Evolutionary conservation across 2,329 filamentous ascomycete species (phyloP).

Genomic region (Penicillium polonicum): DNA sequence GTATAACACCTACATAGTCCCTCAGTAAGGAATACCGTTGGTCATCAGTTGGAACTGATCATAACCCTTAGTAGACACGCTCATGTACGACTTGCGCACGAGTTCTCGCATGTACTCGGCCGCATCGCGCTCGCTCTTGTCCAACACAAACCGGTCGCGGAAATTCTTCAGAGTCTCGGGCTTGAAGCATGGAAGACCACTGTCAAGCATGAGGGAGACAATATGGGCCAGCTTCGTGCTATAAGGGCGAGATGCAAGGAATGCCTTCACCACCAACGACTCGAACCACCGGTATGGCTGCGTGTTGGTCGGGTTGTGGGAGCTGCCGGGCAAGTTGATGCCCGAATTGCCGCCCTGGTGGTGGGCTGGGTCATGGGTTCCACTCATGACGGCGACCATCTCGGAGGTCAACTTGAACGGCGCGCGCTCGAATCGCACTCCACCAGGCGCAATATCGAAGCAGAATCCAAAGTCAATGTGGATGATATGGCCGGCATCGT

Average conservation of each 20-base stretch:
- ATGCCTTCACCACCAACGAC: constrained; percentile 92
- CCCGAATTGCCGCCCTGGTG: constrained; percentile 28
- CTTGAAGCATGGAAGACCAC: constrained; percentile 95
- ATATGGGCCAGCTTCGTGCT: constrained; percentile 86
- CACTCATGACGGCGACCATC: constrained; percentile 99
- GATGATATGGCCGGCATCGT: constrained; percentile 93
- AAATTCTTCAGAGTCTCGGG: constrained; percentile 93
- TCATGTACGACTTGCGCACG: constrained; percentile 85
- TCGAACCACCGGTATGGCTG: constrained; percentile 96
- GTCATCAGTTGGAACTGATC: constrained; percentile 97
- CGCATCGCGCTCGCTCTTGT: constrained; percentile 87
- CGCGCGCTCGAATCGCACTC: constrained; percentile 94
- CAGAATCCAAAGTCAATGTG: constrained; percentile 99
- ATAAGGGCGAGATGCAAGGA: constrained; percentile 82
- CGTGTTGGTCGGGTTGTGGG: constrained; percentile 59
- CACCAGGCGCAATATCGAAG: constrained; percentile 96
- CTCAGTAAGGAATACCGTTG: constrained; percentile 89
- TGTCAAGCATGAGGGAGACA: constrained; percentile 92
- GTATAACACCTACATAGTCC: neutral
- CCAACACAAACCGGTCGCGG: constrained; percentile 85
- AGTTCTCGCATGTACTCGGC: constrained; percentile 90
- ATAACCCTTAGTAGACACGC: constrained; percentile 90
- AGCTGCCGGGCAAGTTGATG: constrained; percentile 33
- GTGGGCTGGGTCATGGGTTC: constrained; percentile 49
- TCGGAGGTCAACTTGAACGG: constrained; percentile 97